phyloP scores from a whole-genome alignment of 805 yeast genomes.

The Scheffersomyces amazonensis region DNA sequence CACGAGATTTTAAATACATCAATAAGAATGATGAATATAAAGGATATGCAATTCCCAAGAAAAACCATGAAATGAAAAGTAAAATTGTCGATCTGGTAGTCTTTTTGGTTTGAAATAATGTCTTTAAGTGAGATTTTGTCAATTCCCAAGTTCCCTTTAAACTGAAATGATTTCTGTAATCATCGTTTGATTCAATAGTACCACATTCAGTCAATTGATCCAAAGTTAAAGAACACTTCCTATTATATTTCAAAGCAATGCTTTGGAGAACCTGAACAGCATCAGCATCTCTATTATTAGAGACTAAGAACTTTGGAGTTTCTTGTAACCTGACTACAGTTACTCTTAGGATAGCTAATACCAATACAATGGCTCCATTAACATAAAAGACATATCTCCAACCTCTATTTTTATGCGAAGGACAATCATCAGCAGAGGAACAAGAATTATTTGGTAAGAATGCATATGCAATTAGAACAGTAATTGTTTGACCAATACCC shows the following conservation, averaged over 20 bases:
- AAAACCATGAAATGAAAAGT: slow-evolving; percentile 48
- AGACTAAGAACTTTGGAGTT: slow-evolving; percentile 54
- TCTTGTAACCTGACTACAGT: slow-evolving; percentile 39
- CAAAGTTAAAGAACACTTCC: slow-evolving; percentile 40
- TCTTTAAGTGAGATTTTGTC: slow-evolving; percentile 32
- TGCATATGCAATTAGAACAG: slow-evolving; percentile 52
- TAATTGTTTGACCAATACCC: slow-evolving; percentile 60
- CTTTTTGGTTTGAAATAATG: slow-evolving; percentile 37
- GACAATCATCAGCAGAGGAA: slow-evolving; percentile 36
- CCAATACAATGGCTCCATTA: slow-evolving; percentile 45
- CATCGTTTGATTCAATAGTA: slow-evolving; percentile 15
- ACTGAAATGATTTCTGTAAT: slow-evolving; percentile 17
- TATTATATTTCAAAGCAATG: slow-evolving; percentile 44
- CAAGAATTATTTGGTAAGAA: slow-evolving; percentile 51
- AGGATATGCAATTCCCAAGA: slow-evolving; percentile 55
- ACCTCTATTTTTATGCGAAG: slow-evolving; percentile 48
- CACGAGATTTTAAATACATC: slow-evolving; percentile 47
- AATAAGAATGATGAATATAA: slow-evolving; percentile 53
- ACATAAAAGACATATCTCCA: slow-evolving; percentile 59
- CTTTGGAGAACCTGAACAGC: slow-evolving; percentile 41
- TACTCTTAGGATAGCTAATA: slow-evolving; percentile 31
- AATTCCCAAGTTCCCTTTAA: slow-evolving; percentile 18
- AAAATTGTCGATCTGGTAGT: slow-evolving; percentile 40
- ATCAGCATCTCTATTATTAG: slow-evolving; percentile 51
- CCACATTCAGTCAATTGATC: slow-evolving; percentile 48